Evolutionary conservation across 257 asterid species (phyloP), one percentile per base, ranked within the genome.

Genomic region (Buddleja alternifolia): DNA sequence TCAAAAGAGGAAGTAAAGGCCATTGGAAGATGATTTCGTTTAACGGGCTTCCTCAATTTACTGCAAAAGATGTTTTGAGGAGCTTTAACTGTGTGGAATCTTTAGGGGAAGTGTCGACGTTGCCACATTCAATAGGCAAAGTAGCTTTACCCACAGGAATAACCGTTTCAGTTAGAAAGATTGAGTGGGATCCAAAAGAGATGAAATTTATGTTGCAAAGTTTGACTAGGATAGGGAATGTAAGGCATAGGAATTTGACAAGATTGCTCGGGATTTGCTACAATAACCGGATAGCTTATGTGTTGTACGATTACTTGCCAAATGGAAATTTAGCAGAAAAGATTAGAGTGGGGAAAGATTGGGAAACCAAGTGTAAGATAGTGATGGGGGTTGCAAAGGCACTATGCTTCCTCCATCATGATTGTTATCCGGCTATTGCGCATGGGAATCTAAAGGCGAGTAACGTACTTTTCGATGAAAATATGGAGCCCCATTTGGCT

Each of bases 121-220:
- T 70, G 58, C 83, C 86, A 0, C 83, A 80, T 62, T 80, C 89
- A 2, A 77, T 82, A 12, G 75, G 83, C 64, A 91, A 84, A 76
- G 86, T 87, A 8, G 97, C 91, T 76, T 70, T 89, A 56, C 99
- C 97, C 21, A 89, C 96, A 2, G 99, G 97, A 64, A 83, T 89
- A 15, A 85, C 93, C 0, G 89, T 94, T 70, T 85, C 86, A 1
- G 95, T 89, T 20, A 89, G 82, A 88, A 87, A 80, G 82, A 82
- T 94, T 15, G 90, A 83, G 55, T 94, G 94, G 97, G 86, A 74
- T 15, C 60, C 86, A 0, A 78, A 71, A 29, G 78, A 77, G 21
- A 72, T 76, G 89, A 75, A 77, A 19, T 57, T 8, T 17, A 63
- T 76, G 80, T 17, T 82, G 60, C 82, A 76, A 52, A 75, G 72